A percentile compares a stretch with the other conserved stretches of the same genome.
These are phyloP conservation scores for Cucurbita ficifolia DNA, from an alignment of 306 rosid genomes.

Conservation along the genomic window DNA sequence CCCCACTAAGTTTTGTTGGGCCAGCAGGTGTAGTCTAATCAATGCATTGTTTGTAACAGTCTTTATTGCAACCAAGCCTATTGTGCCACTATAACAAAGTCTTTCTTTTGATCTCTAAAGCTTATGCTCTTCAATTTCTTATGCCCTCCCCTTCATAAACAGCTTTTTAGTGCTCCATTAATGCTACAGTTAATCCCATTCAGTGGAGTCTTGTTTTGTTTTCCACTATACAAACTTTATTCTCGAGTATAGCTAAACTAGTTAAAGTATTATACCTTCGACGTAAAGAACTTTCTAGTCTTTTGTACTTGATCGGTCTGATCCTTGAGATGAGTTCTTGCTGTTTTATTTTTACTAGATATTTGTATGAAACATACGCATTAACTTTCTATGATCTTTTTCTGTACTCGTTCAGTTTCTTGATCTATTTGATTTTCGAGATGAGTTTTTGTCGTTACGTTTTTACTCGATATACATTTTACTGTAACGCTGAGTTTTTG, in stretches of 20 bases:
- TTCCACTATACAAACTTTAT: no score
- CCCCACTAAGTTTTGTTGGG: slow-evolving; percentile 11
- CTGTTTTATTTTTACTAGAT: background rate
- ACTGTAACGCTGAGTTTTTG: no score
- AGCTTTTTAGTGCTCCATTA: slow-evolving; percentile 4
- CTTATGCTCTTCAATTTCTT: background rate
- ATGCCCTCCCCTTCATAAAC: slow-evolving; percentile 1
- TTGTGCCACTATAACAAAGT: slow-evolving; percentile 1
- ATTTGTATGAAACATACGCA: background rate
- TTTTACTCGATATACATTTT: no score
- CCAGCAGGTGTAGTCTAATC: slow-evolving; percentile 8
- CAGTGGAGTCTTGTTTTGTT: background rate
- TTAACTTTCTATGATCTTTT: background rate
- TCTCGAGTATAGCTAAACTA: background rate
- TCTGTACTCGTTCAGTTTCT: background rate
- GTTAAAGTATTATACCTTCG: background rate
- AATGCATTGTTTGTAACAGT: slow-evolving; percentile 8
- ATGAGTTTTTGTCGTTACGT: no score
- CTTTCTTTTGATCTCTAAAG: slow-evolving; percentile 4
- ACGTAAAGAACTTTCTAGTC: background rate
- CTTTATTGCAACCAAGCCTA: background rate
- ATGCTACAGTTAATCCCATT: background rate
- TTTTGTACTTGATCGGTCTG: background rate
- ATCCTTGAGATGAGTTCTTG: background rate
- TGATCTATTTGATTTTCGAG: background rate